A percentile compares a stretch with the other conserved stretches of the same genome.
Evolutionary conservation across 1,284 basidiomycete species (phyloP).

Genomic region (Cryptococcus sp.): DNA sequence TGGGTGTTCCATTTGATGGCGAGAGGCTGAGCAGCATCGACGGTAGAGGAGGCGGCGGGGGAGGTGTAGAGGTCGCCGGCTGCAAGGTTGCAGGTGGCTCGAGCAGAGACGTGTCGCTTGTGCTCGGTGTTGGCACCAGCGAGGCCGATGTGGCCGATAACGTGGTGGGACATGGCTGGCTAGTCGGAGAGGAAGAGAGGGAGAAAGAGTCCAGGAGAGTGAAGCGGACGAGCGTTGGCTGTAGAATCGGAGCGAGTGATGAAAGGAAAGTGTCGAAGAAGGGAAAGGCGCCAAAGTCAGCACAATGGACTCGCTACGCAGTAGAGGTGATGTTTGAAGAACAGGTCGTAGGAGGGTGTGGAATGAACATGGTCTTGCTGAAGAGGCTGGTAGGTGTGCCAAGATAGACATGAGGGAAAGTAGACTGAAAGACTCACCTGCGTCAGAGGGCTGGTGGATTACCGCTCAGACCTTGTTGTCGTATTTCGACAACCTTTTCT

Average conservation of each 20-base stretch:
- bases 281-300: background rate
- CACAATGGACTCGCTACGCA: no score
- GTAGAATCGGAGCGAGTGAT: background rate
- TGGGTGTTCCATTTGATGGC: conserved; percentile 68
- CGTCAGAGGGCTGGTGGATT: no score
- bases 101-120: background rate
- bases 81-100: conserved; percentile 25
- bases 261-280: conserved; percentile 2
- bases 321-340: background rate
- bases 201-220: background rate
- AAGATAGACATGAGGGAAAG: no score
- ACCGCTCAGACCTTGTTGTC: no score
- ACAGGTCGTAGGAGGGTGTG: background rate
- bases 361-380: no score
- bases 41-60: conserved; percentile 54
- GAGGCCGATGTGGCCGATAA: conserved; percentile 4
- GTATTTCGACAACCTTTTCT: no score
- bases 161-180: conserved; percentile 1
- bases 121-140: background rate
- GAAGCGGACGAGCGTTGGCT: background rate
- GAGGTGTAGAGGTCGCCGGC: conserved; percentile 56
- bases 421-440: no score
- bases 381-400: no score
- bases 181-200: background rate
- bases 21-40: conserved; percentile 56